phyloP scores from a whole-genome alignment of 106 monocot species.

The Dioscorea zingiberensis region DNA sequence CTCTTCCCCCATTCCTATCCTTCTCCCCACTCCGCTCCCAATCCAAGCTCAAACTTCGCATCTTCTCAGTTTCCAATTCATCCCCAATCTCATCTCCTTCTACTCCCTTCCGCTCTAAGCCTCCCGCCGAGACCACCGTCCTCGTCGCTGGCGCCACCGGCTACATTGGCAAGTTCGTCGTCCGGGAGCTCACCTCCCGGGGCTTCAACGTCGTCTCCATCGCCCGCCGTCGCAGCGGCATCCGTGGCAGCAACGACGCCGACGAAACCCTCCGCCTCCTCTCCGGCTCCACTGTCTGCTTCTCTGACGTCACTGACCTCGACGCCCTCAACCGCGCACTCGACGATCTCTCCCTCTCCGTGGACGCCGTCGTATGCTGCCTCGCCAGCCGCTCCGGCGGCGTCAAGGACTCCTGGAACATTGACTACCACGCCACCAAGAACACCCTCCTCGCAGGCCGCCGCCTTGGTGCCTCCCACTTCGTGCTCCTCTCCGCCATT shows the following conservation, averaged over 20 bases:
- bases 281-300: conserved; percentile 52
- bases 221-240: conserved; percentile 65
- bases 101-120: conserved; percentile 27
- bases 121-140: conserved; percentile 41
- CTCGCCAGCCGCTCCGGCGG: conserved; percentile 89
- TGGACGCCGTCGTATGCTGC: conserved; percentile 87
- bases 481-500: conserved; percentile 91
- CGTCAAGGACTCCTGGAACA: conserved; percentile 67
- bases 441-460: conserved; percentile 69
- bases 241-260: conserved; percentile 41
- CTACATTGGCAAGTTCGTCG: conserved; percentile 87
- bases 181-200: conserved; percentile 67
- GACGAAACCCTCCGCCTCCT: conserved; percentile 29
- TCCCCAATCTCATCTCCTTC: neutral
- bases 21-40: neutral
- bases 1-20: neutral
- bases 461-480: conserved; percentile 59
- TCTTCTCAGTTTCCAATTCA: neutral
- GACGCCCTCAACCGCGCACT: conserved; percentile 44
- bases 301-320: conserved; percentile 88
- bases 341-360: conserved; percentile 21
- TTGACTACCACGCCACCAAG: conserved; percentile 68
- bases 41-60: neutral
- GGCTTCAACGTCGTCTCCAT: conserved; percentile 76
- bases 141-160: conserved; percentile 83